Evolutionary conservation across 495 filamentous ascomycete genomes (phyloP).

Genomic region (Podospora tetraspora): DNA sequence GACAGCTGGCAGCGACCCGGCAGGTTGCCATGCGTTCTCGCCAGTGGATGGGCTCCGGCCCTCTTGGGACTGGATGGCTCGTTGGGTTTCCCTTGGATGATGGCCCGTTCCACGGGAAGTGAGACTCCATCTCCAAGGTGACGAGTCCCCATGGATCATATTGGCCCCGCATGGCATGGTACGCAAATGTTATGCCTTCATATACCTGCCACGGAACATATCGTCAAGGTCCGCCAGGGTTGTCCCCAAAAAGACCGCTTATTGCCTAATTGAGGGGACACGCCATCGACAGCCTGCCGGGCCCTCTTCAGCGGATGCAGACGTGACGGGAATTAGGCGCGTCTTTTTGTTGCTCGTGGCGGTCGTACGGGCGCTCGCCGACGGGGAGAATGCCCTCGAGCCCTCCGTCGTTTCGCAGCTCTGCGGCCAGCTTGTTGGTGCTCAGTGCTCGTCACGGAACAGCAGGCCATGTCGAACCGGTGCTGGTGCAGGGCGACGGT

Average conservation of each 20-base stretch:
- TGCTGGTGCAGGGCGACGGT: not conserved
- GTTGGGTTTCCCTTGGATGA: not conserved
- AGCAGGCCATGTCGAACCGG: not conserved
- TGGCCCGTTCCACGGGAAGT: slow-evolving; percentile 6
- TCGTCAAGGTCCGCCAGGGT: slow-evolving; percentile 7
- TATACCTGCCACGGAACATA: slow-evolving; percentile 15
- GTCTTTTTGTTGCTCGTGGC: not conserved
- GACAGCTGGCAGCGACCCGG: not conserved
- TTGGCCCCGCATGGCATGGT: slow-evolving; percentile 16
- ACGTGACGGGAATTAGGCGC: not conserved
- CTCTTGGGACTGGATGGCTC: not conserved
- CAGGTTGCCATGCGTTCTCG: not conserved
- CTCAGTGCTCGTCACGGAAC: not conserved
- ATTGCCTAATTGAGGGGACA: slow-evolving; percentile 20
- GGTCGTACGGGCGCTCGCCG: not conserved
- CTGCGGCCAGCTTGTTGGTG: not conserved
- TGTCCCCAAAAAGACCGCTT: slow-evolving; percentile 1
- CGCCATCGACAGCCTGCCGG: not conserved
- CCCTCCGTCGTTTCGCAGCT: not conserved
- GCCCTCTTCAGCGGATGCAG: not conserved
- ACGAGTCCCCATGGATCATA: slow-evolving; percentile 14
- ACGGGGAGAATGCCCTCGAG: not conserved
- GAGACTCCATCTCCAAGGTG: not conserved
- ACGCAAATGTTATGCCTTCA: slow-evolving; percentile 16
- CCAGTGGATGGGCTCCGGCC: not conserved